Evolutionary conservation across 495 filamentous ascomycete species (phyloP).

Genomic region (Barbatosphaeria neglecta): DNA sequence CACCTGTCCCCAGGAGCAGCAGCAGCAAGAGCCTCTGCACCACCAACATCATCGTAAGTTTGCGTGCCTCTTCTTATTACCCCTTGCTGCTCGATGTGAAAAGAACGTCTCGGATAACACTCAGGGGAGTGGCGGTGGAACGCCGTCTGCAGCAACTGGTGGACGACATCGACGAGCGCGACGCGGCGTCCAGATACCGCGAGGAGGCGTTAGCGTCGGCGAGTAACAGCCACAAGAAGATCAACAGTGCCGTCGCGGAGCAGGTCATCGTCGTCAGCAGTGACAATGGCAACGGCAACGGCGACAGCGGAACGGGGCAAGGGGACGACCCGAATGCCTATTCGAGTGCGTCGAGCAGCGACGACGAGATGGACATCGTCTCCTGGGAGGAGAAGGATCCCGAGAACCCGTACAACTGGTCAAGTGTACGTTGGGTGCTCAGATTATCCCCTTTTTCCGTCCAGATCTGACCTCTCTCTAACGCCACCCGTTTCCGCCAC

Average conservation of each 20-base stretch:
- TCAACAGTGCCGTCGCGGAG: too few species aligned
- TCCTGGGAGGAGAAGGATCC: slow-evolving; percentile 37
- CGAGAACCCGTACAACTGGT: slow-evolving; percentile 48
- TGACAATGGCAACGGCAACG: too few species aligned
- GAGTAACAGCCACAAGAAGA: too few species aligned
- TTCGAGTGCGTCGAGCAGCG: slow-evolving; percentile 5
- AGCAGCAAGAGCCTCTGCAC: too few species aligned
- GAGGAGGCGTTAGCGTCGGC: too few species aligned
- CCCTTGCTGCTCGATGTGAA: background rate
- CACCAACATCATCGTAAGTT: background rate
- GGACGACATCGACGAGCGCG: slow-evolving; percentile 22
- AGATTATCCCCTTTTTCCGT: background rate
- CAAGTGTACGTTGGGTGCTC: slow-evolving; percentile 19
- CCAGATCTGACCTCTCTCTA: background rate
- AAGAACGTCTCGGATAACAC: background rate
- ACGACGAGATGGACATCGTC: slow-evolving; percentile 27
- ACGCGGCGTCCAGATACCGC: slow-evolving; percentile 21
- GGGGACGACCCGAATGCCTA: background rate
- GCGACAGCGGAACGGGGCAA: slow-evolving; percentile 12
- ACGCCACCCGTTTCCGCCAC: too few species aligned
- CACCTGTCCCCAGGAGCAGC: too few species aligned
- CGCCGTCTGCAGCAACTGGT: slow-evolving; percentile 8
- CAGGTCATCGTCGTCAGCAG: too few species aligned
- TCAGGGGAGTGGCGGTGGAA: background rate
- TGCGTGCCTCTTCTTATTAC: background rate